Percentiles rank a stretch among this genome's conserved stretches.
Conservation (phyloP, 768 basidiomycete genomes). For the Chalciporus pseudorubinellus region DNA sequence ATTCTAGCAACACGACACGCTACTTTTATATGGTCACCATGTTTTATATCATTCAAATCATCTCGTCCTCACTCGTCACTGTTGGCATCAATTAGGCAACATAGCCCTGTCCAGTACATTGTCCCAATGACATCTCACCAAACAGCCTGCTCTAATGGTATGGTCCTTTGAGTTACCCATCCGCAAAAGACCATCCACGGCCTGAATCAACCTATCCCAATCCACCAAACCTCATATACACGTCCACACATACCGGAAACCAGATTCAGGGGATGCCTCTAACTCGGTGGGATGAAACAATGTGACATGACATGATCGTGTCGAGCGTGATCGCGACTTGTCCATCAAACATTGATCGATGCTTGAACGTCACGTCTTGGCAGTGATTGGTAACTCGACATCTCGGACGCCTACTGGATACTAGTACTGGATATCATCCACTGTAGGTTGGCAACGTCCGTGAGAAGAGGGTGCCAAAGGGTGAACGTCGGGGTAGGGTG, state of each 20-base stretch:
- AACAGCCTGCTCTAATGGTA: constrained; percentile 1
- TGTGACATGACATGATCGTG: constrained; percentile 30
- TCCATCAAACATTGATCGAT: constrained; percentile 18
- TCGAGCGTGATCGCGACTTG: constrained; percentile 29
- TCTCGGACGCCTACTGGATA: constrained; percentile 34
- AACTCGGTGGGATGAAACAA: constrained; percentile 32
- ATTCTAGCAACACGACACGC: too few species aligned
- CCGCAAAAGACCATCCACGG: constrained; percentile 31
- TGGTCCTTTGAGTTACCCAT: constrained; percentile 23
- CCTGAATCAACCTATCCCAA: constrained; percentile 26
- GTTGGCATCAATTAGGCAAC: too few species aligned
- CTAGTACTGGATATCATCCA: constrained; percentile 28
- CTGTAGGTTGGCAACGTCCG: constrained; percentile 30
- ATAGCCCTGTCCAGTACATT: background rate
- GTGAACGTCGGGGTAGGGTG: background rate
- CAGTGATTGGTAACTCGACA: constrained; percentile 29
- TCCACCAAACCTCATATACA: background rate
- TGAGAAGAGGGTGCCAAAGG: constrained; percentile 20
- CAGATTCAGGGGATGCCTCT: constrained; percentile 6
- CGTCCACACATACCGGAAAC: constrained; percentile 25
- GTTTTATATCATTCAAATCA: too few species aligned
- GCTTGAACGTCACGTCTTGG: constrained; percentile 25
- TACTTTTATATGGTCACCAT: too few species aligned
- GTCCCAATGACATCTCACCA: constrained; percentile 8
- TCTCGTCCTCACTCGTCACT: too few species aligned